These are phyloP conservation scores for Mortierella hygrophila DNA, from an alignment of 192 early-diverging fungal species.

Conservation along the genomic window DNA sequence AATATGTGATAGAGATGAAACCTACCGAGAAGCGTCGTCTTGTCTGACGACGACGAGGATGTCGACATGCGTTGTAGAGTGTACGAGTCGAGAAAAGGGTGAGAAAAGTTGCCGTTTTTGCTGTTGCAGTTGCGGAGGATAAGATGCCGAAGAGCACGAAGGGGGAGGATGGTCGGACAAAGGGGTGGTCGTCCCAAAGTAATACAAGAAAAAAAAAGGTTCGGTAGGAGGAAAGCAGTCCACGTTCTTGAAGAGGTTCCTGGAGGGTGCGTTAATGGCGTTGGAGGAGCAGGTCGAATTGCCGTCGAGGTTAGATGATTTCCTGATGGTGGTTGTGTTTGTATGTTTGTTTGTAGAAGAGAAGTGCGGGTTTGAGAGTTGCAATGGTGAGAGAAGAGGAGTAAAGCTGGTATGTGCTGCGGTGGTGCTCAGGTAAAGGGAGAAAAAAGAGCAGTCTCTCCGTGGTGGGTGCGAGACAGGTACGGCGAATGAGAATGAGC, in stretches of 20 bases:
- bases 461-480: background rate
- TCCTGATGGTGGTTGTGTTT: background rate
- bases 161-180: background rate
- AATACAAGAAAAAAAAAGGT: slow-evolving; percentile 12
- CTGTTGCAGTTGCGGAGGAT: slow-evolving; percentile 1
- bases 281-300: background rate
- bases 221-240: background rate
- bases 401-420: slow-evolving; percentile 1
- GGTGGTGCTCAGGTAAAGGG: background rate
- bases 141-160: background rate
- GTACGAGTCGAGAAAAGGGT: background rate
- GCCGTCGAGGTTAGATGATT: background rate
- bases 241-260: background rate
- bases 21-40: slow-evolving; percentile 54
- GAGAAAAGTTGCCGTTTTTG: background rate
- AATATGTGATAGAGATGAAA: background rate
- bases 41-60: slow-evolving; percentile 43
- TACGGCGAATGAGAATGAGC: background rate
- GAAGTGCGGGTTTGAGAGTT: background rate
- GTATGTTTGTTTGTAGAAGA: background rate
- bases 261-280: background rate
- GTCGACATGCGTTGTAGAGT: slow-evolving; percentile 39
- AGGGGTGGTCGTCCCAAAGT: background rate
- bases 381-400: background rate
- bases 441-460: slow-evolving; percentile 19